phyloP scores from a whole-genome alignment of 2,329 filamentous ascomycete genomes.

The Paracoccidioides lutzii region DNA sequence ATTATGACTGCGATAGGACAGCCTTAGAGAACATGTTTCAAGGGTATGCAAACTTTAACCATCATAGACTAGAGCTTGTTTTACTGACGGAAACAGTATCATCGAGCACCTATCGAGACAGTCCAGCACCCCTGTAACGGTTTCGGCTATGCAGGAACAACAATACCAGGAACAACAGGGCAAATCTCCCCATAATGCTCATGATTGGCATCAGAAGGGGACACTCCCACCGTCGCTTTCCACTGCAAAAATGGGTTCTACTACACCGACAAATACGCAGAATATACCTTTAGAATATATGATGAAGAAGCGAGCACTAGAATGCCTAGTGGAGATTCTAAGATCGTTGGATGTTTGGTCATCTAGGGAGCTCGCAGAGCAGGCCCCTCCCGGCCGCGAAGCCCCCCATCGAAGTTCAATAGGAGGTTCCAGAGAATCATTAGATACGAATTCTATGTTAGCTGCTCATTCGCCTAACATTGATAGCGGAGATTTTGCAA shows the following conservation, averaged over 20 bases:
- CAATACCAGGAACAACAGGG: conserved; percentile 68
- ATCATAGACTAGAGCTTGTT: conserved; percentile 1
- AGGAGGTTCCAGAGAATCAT: conserved; percentile 55
- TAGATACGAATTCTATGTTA: conserved; percentile 51
- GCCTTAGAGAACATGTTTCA: conserved; percentile 95
- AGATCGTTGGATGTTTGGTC: conserved; percentile 91
- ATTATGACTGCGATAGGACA: conserved; percentile 93
- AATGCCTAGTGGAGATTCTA: conserved; percentile 76
- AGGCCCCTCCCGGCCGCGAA: conserved; percentile 13
- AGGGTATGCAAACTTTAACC: conserved; percentile 25
- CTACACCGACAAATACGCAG: conserved; percentile 35
- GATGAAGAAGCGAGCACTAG: conserved; percentile 78
- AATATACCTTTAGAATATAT: conserved; percentile 79
- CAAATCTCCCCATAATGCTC: conserved; percentile 43
- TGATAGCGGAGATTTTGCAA: conserved; percentile 41
- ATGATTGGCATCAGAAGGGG: conserved; percentile 78
- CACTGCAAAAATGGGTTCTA: conserved; percentile 56
- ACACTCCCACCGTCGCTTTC: conserved; percentile 78
- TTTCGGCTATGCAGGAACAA: conserved; percentile 68
- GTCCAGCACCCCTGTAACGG: conserved; percentile 62
- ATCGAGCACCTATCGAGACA: conserved; percentile 89
- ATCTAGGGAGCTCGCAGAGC: conserved; percentile 48
- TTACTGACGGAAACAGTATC: conserved; percentile 38
- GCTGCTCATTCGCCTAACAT: conserved; percentile 47
- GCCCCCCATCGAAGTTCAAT: conserved; percentile 35